These are phyloP conservation scores for Dryas integrifolia DNA, from an alignment of 331 rosid species.

Conservation along the genomic window DNA sequence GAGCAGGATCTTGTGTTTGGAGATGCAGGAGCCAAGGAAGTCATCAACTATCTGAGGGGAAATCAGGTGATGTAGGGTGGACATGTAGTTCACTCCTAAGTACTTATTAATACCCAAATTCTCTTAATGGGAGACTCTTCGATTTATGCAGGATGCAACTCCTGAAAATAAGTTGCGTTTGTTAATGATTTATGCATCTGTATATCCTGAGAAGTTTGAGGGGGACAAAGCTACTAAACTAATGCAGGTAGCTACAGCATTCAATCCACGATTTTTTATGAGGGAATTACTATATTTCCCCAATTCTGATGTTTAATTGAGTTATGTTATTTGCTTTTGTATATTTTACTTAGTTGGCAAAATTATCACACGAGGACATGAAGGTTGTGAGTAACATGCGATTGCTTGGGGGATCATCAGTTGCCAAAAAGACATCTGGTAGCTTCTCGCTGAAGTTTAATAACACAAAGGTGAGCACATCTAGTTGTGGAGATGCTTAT, in stretches of 20 bases:
- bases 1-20: conserved; percentile 99
- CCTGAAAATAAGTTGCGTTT: conserved; percentile 84
- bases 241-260: conserved; percentile 69
- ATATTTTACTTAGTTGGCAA: conserved; percentile 61
- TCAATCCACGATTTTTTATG: neutral
- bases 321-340: conserved; percentile 20
- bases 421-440: conserved; percentile 38
- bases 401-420: conserved; percentile 58
- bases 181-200: conserved; percentile 81
- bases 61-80: conserved; percentile 60
- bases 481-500: conserved; percentile 15
- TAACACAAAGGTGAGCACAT: conserved; percentile 58
- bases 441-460: conserved; percentile 83
- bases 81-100: conserved; percentile 19
- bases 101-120: neutral
- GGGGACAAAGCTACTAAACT: conserved; percentile 82
- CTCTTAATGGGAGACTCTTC: conserved; percentile 3
- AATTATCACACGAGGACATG: conserved; percentile 75
- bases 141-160: conserved; percentile 47
- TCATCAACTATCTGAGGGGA: conserved; percentile 70
- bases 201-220: conserved; percentile 88
- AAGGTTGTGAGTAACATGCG: conserved; percentile 75
- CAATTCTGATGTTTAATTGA: too few relatives aligned
- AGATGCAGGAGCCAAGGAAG: conserved; percentile 92
- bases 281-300: neutral